phyloP scores from a whole-genome alignment of 2,329 filamentous ascomycete genomes.

The Colletotrichum paranaense region DNA sequence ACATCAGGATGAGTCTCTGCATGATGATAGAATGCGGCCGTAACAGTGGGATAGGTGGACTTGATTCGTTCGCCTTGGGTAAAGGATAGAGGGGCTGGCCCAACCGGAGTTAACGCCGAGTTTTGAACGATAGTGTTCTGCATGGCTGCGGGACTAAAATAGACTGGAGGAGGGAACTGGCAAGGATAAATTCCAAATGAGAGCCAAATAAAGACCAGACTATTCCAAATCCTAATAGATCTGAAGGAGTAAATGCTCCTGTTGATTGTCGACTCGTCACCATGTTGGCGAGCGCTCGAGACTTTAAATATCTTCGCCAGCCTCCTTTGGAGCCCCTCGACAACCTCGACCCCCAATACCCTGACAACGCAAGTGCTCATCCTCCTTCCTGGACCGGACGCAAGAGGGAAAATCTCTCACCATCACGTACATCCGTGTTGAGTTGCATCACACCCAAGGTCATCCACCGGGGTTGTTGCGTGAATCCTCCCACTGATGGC shows the following conservation, averaged over 20 bases:
- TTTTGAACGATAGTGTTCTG: constrained; percentile 1
- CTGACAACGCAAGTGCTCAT: background rate
- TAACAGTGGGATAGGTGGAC: constrained; percentile 26
- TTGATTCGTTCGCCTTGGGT: constrained; percentile 25
- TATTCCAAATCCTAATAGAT: constrained; percentile 24
- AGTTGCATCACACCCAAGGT: constrained; percentile 30
- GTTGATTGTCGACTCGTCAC: constrained; percentile 1
- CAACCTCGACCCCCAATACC: background rate
- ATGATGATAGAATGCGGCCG: constrained; percentile 35
- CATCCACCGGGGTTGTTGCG: background rate
- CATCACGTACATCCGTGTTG: constrained; percentile 15
- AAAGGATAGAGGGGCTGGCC: constrained; percentile 11
- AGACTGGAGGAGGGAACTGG: constrained; percentile 12
- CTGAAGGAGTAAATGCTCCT: constrained; percentile 29
- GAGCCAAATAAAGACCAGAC: constrained; percentile 13
- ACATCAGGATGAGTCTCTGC: constrained; percentile 50
- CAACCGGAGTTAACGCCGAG: constrained; percentile 28
- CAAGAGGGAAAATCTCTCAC: constrained; percentile 7
- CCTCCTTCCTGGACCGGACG: constrained; percentile 16
- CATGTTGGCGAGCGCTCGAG: constrained; percentile 1
- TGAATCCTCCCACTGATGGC: background rate
- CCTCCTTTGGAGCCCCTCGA: background rate
- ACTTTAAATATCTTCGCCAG: constrained; percentile 26
- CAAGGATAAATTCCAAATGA: constrained; percentile 28
- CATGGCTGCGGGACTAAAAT: constrained; percentile 28